These are phyloP conservation scores for Ziziphus jujuba DNA, from an alignment of 306 rosid genomes.

Conservation along the genomic window DNA sequence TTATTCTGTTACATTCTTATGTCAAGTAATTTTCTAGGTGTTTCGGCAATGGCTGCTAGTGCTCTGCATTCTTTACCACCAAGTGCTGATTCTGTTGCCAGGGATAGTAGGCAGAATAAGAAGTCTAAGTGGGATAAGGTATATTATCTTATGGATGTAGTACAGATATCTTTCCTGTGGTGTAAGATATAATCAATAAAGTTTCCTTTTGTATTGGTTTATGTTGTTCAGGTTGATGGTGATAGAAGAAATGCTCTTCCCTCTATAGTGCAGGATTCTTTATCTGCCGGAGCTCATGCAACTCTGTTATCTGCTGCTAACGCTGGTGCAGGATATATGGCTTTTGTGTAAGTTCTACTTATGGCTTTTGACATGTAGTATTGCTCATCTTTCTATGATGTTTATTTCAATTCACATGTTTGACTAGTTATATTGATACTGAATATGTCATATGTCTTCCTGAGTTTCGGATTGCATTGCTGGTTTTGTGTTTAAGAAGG, in stretches of 20 bases:
- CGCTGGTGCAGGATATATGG: conserved; percentile 82
- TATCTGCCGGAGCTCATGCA: conserved; percentile 65
- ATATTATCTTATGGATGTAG: background rate
- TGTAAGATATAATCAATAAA: conserved; percentile 10
- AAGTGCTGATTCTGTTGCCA: conserved; percentile 38
- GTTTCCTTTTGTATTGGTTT: conserved; percentile 22
- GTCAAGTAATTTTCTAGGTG: conserved; percentile 36
- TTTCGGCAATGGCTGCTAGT: conserved; percentile 36
- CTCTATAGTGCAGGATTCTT: conserved; percentile 59
- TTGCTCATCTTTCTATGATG: conserved; percentile 10
- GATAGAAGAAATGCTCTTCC: conserved; percentile 66
- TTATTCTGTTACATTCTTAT: conserved; percentile 19
- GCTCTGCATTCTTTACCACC: conserved; percentile 45
- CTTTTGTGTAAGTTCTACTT: conserved; percentile 66
- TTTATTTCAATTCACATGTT: background rate
- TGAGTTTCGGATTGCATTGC: background rate
- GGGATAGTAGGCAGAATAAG: conserved; percentile 63
- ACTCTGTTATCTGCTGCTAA: conserved; percentile 66
- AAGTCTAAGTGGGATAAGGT: conserved; percentile 64
- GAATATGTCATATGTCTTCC: too few species aligned
- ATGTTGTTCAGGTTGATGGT: conserved; percentile 66
- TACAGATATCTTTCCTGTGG: conserved; percentile 7
- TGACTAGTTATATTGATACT: background rate
- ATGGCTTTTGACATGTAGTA: conserved; percentile 3
- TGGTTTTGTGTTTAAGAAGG: background rate